Evolutionary conservation across 2,329 filamentous ascomycete genomes (phyloP).

Genomic region (Pseudocercospora pini-densiflorae): DNA sequence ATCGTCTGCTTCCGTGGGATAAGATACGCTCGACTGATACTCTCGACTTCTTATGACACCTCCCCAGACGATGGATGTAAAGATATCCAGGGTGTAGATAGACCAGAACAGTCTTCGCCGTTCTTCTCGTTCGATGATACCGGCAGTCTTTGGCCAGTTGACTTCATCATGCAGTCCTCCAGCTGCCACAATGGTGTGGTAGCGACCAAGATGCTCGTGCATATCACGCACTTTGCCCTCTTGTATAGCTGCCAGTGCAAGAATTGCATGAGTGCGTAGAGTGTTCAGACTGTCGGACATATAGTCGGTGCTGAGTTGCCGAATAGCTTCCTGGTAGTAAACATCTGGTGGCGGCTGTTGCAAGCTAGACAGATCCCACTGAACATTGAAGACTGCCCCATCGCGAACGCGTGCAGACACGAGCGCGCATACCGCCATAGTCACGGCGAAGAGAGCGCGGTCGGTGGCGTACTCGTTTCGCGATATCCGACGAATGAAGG

Average conservation of each 20-base stretch:
- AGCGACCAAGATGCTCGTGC: slow-evolving; percentile 54
- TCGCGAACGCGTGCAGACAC: slow-evolving; percentile 52
- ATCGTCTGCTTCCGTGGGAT: slow-evolving; percentile 53
- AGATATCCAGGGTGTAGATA: slow-evolving; percentile 61
- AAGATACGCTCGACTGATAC: slow-evolving; percentile 50
- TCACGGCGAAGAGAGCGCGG: slow-evolving; percentile 48
- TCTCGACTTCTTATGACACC: slow-evolving; percentile 52
- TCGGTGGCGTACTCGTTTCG: slow-evolving; percentile 48
- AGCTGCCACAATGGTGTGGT: slow-evolving; percentile 52
- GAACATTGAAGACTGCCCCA: slow-evolving; percentile 46
- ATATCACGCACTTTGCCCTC: slow-evolving; percentile 52
- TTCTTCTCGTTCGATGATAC: slow-evolving; percentile 52
- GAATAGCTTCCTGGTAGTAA: slow-evolving; percentile 45
- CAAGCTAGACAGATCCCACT: slow-evolving; percentile 35
- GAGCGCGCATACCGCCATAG: slow-evolving; percentile 55
- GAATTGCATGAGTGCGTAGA: slow-evolving; percentile 49
- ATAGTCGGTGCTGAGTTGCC: slow-evolving; percentile 27
- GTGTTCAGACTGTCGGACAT: slow-evolving; percentile 37
- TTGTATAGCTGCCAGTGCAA: slow-evolving; percentile 56
- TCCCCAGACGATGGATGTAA: slow-evolving; percentile 57
- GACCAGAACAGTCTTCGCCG: slow-evolving; percentile 58
- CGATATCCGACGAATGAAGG: slow-evolving; percentile 45
- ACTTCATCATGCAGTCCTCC: slow-evolving; percentile 55
- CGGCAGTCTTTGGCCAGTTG: slow-evolving; percentile 53
- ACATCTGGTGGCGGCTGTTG: slow-evolving; percentile 42